phyloP scores from a whole-genome alignment of 371 early-diverging fungal genomes.

The Mucor velutinosus region DNA sequence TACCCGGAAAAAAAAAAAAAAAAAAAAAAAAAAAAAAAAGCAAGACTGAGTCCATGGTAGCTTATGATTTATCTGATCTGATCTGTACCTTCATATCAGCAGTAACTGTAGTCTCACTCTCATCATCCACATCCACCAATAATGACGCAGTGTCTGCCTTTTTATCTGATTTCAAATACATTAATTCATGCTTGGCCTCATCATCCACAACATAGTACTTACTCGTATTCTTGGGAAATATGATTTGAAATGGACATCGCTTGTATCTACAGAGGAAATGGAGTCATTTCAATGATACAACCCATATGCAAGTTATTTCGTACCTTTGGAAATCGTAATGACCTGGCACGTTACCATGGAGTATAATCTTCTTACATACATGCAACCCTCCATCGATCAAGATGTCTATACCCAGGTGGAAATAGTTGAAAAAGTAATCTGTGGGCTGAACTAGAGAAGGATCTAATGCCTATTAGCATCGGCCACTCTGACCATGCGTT shows the following conservation, averaged over 20 bases:
- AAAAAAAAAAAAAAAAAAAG: not conserved
- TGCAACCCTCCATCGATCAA: constrained; percentile 72
- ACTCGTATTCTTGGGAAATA: constrained; percentile 38
- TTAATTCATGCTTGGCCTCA: not conserved
- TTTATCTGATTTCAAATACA: not conserved
- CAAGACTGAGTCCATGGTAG: constrained; percentile 12
- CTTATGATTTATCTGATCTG: not conserved
- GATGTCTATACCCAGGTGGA: constrained; percentile 74
- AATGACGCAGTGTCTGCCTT: constrained; percentile 15
- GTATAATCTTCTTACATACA: constrained; percentile 70
- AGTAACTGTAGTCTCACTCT: constrained; percentile 31
- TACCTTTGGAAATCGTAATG: constrained; percentile 76
- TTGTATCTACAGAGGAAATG: constrained; percentile 44
- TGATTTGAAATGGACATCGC: constrained; percentile 55
- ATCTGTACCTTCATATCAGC: constrained; percentile 50
- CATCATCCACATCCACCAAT: constrained; percentile 44
- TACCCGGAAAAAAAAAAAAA: constrained; percentile 10
- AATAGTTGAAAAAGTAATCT: constrained; percentile 75
- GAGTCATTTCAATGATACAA: not conserved
- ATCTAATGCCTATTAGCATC: not conserved
- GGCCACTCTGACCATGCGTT: not conserved
- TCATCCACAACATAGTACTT: not conserved
- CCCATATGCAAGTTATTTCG: not conserved
- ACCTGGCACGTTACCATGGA: constrained; percentile 78
- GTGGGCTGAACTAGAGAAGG: constrained; percentile 36